phyloP scores from a whole-genome alignment of 805 yeast species.

The Saturnispora sanitii region DNA sequence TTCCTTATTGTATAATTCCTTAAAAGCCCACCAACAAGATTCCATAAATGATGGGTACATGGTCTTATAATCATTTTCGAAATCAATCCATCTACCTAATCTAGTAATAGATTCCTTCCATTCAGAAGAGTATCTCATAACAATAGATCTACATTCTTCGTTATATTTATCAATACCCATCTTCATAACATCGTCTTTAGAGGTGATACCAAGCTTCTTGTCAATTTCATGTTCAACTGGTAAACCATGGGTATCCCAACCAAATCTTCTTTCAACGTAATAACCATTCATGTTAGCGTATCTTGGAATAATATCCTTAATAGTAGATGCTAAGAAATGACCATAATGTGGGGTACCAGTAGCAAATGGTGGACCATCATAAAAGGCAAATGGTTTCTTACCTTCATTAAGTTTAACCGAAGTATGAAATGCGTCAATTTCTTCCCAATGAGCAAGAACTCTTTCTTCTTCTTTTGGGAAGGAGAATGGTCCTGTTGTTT shows the following conservation, averaged over 20 bases:
- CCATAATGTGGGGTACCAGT: constrained; percentile 99
- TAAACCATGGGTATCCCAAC: constrained; percentile 99
- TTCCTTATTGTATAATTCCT: constrained; percentile 73
- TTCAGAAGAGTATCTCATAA: constrained; percentile 91
- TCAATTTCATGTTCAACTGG: constrained; percentile 98
- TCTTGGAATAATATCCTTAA: constrained; percentile 94
- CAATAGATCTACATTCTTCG: constrained; percentile 90
- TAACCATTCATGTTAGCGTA: constrained; percentile 97
- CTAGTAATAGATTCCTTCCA: constrained; percentile 93
- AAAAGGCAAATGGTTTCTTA: constrained; percentile 81
- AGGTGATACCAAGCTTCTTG: constrained; percentile 87
- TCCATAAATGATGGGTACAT: constrained; percentile 95
- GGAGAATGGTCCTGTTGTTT: constrained; percentile 36
- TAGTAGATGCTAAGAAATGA: constrained; percentile 92
- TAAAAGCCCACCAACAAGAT: constrained; percentile 98
- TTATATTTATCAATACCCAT: constrained; percentile 93
- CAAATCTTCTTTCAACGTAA: constrained; percentile 93
- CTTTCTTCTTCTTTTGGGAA: constrained; percentile 89
- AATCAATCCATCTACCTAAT: constrained; percentile 98
- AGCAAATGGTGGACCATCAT: constrained; percentile 99
- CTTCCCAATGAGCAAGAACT: constrained; percentile 73
- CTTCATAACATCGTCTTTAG: constrained; percentile 88
- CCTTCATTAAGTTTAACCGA: constrained; percentile 76
- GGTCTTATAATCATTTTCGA: constrained; percentile 96
- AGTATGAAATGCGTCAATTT: constrained; percentile 87